A percentile compares a stretch with the other conserved stretches of the same genome.
Evolutionary conservation across 768 basidiomycete species (phyloP).

Genomic region (Panaeolus cyanescens): DNA sequence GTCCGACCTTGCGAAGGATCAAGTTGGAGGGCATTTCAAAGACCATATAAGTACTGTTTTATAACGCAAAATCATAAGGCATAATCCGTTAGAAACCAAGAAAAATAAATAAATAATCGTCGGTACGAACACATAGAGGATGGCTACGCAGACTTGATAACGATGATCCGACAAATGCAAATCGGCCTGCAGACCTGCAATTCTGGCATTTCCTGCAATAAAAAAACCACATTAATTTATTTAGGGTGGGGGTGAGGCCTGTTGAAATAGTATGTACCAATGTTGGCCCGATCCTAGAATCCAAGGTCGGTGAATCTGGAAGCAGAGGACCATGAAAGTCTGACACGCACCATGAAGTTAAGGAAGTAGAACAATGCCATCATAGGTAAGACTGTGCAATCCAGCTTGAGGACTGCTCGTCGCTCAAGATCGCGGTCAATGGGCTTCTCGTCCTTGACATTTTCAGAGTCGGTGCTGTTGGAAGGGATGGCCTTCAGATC

Average conservation of each 20-base stretch:
- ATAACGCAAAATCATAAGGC: too few relatives aligned
- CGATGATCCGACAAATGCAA: conserved; percentile 39
- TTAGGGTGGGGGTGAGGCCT: background rate
- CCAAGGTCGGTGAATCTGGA: background rate
- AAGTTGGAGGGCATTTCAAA: conserved; percentile 53
- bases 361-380: conserved; percentile 41
- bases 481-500: background rate
- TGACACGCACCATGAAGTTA: conserved; percentile 33
- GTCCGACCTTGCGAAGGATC: conserved; percentile 44
- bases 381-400: conserved; percentile 33
- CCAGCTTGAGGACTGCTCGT: conserved; percentile 27
- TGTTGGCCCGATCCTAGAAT: conserved; percentile 35
- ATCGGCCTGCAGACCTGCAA: conserved; percentile 50
- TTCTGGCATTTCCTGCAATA: conserved; percentile 42
- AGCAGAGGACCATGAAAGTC: background rate
- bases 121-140: conserved; percentile 31
- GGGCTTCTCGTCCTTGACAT: background rate
- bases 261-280: conserved; percentile 21
- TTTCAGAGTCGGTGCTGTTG: background rate
- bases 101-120: background rate
- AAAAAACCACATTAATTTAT: background rate
- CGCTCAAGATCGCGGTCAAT: background rate
- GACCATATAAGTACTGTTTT: conserved; percentile 41
- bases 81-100: too few relatives aligned
- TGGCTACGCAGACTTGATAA: conserved; percentile 37